phyloP scores from a whole-genome alignment of 371 early-diverging fungal species.

The Haplosporangium sp. region DNA sequence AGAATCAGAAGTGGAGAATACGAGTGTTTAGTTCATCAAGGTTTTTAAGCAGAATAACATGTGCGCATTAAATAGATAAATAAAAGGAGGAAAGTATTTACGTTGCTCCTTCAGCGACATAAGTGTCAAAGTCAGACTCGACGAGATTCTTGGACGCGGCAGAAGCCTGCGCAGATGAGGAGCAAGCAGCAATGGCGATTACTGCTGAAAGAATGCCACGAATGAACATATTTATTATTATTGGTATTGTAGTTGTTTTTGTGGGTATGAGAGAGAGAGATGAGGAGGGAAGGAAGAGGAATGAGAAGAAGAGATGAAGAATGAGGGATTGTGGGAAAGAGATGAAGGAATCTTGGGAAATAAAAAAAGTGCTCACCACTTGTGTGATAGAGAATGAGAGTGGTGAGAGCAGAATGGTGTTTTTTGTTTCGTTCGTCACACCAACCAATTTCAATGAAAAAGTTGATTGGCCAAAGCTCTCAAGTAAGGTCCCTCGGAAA shows the following conservation, averaged over 20 bases:
- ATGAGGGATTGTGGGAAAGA: not conserved
- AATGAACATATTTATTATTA: slow-evolving; percentile 24
- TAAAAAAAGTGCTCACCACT: not conserved
- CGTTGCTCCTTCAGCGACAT: slow-evolving; percentile 42
- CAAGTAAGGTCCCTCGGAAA: not conserved
- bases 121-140: slow-evolving; percentile 19
- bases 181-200: slow-evolving; percentile 42
- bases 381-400: not conserved
- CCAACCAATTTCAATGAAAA: not conserved
- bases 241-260: not conserved
- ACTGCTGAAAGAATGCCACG: slow-evolving; percentile 46
- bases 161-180: slow-evolving; percentile 30
- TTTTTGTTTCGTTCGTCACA: not conserved
- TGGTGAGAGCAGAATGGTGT: too few relatives aligned
- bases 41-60: not conserved
- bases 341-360: not conserved
- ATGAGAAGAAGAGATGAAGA: not conserved
- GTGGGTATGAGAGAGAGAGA: not conserved
- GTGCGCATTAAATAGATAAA: too few relatives aligned
- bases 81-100: slow-evolving; percentile 11
- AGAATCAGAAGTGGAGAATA: not conserved
- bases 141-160: slow-evolving; percentile 32
- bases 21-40: not conserved
- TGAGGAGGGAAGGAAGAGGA: not conserved
- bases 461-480: not conserved